These are phyloP conservation scores for Brasenia schreberi DNA, from an alignment of 164 flowering plant species.

Conservation along the genomic window DNA sequence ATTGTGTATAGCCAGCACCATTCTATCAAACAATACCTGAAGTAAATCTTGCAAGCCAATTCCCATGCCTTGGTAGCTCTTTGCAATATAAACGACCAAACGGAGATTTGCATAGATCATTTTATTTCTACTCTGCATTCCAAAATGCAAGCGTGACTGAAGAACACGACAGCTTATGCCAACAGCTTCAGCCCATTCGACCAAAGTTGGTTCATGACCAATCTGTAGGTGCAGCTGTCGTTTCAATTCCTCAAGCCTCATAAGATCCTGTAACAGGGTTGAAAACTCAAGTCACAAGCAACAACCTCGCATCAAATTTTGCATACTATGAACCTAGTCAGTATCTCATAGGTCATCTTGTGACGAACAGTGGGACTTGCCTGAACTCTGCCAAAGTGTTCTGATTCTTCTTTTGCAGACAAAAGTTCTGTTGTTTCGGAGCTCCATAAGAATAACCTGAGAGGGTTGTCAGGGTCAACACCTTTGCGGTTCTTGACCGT, in stretches of 20 bases:
- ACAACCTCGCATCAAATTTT: not conserved
- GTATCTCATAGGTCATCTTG: not conserved
- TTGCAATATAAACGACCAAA: conserved; percentile 86
- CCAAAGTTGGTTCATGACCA: conserved; percentile 67
- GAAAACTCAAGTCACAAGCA: not conserved
- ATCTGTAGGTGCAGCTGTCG: conserved; percentile 47
- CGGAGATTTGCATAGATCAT: conserved; percentile 69
- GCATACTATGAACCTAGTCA: not conserved
- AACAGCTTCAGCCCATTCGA: conserved; percentile 79
- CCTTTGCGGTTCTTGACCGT: conserved; percentile 20
- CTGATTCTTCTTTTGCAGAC: conserved; percentile 55
- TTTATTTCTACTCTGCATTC: conserved; percentile 55
- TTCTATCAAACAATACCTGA: conserved; percentile 41
- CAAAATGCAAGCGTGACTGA: conserved; percentile 36
- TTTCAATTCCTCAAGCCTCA: conserved; percentile 55
- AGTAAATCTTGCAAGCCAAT: conserved; percentile 66
- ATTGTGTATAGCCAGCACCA: too few species aligned
- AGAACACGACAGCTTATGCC: conserved; percentile 48
- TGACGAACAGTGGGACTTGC: conserved; percentile 17
- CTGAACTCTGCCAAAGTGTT: conserved; percentile 50
- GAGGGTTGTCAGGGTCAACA: conserved; percentile 50
- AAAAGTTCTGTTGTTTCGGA: conserved; percentile 59
- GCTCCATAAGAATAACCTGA: conserved; percentile 45
- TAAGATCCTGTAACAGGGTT: conserved; percentile 29
- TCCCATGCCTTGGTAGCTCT: conserved; percentile 67